Conservation (phyloP, 129 eudicot genomes). For the Chrysanthemum makinoi region DNA sequence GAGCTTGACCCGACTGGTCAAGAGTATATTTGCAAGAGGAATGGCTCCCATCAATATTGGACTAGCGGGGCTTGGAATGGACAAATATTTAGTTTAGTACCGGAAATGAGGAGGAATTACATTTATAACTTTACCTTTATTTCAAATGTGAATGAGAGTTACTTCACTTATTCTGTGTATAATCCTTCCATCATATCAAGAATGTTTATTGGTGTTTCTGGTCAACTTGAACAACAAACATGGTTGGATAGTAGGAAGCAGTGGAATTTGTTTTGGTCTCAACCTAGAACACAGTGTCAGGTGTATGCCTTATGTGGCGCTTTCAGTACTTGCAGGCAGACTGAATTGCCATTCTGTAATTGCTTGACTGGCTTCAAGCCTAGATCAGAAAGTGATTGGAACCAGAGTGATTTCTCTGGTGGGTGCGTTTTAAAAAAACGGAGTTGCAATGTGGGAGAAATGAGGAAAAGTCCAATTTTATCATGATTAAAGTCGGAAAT, state of each 20-base stretch:
- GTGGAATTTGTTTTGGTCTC: conserved; percentile 68
- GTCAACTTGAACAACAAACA: conserved; percentile 47
- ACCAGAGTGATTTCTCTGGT: conserved; percentile 51
- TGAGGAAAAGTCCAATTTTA: conserved; percentile 29
- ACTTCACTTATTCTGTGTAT: conserved; percentile 51
- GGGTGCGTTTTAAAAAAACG: conserved; percentile 61
- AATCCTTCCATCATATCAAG: conserved; percentile 44
- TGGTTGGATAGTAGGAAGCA: conserved; percentile 43
- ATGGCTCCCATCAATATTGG: conserved; percentile 51
- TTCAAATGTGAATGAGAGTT: conserved; percentile 49
- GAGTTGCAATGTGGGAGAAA: conserved; percentile 41
- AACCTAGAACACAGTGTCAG: conserved; percentile 67
- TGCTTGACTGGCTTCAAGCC: conserved; percentile 64
- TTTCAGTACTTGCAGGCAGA: conserved; percentile 54
- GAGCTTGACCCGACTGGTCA: conserved; percentile 30
- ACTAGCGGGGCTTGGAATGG: conserved; percentile 67
- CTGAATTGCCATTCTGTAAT: conserved; percentile 49
- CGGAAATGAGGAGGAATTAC: conserved; percentile 60
- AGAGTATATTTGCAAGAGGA: conserved; percentile 41
- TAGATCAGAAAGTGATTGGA: conserved; percentile 47
- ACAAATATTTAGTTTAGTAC: conserved; percentile 48
- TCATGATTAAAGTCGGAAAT: not conserved
- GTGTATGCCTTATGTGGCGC: conserved; percentile 66
- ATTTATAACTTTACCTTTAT: conserved; percentile 48
- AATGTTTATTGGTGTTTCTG: conserved; percentile 59